Evolutionary conservation across 441 rosid species (phyloP).

Genomic region (Cnidoscolus chayamansa): DNA sequence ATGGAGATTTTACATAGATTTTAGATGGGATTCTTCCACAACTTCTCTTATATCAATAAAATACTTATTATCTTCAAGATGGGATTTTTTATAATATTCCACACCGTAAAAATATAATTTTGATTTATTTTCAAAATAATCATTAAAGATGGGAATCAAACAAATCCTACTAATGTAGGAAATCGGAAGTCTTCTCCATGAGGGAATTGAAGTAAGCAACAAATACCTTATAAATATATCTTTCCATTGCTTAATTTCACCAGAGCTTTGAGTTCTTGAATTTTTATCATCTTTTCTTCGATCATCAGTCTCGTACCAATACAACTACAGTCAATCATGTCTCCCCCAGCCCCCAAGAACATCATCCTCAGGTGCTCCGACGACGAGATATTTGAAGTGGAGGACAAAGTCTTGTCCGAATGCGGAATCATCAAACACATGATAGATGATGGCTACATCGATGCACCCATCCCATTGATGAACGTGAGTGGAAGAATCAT

Average conservation of each 20-base stretch:
- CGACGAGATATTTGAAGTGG: constrained; percentile 33
- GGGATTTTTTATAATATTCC: too few relatives aligned
- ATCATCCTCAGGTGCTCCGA: constrained; percentile 15
- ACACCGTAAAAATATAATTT: too few relatives aligned
- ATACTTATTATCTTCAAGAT: too few relatives aligned
- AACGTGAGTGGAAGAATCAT: constrained; percentile 20
- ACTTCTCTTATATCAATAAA: too few relatives aligned
- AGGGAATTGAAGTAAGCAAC: too few relatives aligned
- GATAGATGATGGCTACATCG: constrained; percentile 36
- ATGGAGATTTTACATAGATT: too few relatives aligned
- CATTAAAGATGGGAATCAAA: too few relatives aligned
- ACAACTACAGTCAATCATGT: not conserved
- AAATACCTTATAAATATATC: not conserved
- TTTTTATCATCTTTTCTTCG: not conserved
- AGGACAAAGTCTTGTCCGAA: constrained; percentile 26
- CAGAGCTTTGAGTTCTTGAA: not conserved
- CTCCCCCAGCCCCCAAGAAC: not conserved
- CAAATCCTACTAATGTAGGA: not conserved
- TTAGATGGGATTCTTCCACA: too few relatives aligned
- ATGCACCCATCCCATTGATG: constrained; percentile 32
- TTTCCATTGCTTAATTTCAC: too few relatives aligned
- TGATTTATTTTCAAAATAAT: too few relatives aligned
- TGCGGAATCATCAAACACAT: constrained; percentile 39
- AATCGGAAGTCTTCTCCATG: not conserved
- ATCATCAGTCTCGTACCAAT: not conserved